These are phyloP conservation scores for Trypethelium eluteriae DNA, from an alignment of 495 filamentous ascomycete species.

Conservation along the genomic window DNA sequence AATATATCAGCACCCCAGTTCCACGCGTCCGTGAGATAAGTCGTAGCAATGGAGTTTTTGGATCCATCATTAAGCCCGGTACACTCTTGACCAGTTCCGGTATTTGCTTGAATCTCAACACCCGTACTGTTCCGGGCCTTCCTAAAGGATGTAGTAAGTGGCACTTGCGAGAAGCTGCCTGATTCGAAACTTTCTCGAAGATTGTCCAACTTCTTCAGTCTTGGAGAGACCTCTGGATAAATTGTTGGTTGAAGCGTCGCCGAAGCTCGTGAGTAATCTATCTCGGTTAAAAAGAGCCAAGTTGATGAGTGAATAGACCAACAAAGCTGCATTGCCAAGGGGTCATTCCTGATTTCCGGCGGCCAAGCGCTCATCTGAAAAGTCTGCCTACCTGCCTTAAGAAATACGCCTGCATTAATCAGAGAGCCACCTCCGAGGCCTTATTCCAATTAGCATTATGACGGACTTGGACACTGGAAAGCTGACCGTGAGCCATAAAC, in stretches of 20 bases:
- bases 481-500: neutral
- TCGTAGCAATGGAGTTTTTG: conserved; percentile 6
- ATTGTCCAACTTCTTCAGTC: neutral
- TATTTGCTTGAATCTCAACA: neutral
- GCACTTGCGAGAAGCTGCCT: neutral
- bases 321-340: neutral
- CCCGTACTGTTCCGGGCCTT: neutral
- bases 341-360: neutral
- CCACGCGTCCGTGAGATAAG: conserved; percentile 5
- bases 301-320: conserved; percentile 4
- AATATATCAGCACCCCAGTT: neutral
- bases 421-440: conserved; percentile 7
- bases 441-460: neutral
- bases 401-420: conserved; percentile 5
- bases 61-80: neutral
- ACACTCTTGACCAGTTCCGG: neutral
- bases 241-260: neutral
- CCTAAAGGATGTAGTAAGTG: neutral
- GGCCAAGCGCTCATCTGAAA: neutral
- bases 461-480: neutral
- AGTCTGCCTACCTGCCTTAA: neutral
- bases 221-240: conserved; percentile 1
- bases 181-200: neutral
- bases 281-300: neutral
- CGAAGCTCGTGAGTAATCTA: conserved; percentile 5